Conservation (phyloP, 192 early-diverging fungal species). For the Fimicolochytrium jonesii region DNA sequence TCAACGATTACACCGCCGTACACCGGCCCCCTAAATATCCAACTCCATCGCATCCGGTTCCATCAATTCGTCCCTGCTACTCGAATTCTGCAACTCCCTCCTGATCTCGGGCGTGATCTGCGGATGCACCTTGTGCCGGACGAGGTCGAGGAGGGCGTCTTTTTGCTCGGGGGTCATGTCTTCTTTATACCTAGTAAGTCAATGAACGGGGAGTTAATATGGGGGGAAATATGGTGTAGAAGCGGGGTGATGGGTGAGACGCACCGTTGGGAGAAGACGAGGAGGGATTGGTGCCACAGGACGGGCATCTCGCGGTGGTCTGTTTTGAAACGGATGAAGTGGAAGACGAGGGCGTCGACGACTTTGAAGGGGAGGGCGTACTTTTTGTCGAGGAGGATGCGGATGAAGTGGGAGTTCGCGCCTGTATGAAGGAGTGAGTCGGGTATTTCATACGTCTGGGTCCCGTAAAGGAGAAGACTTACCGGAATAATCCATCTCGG, state of each 20-base stretch:
- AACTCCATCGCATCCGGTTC: conserved; percentile 1
- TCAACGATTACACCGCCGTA: no score
- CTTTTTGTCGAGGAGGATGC: conserved; percentile 95
- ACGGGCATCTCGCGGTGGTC: conserved; percentile 85
- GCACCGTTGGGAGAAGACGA: conserved; percentile 88
- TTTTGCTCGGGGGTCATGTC: conserved; percentile 94
- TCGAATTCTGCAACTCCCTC: conserved; percentile 63
- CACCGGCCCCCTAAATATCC: conserved; percentile 17
- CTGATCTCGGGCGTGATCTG: conserved; percentile 91
- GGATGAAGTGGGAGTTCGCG: conserved; percentile 90
- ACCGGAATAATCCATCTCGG: conserved; percentile 98
- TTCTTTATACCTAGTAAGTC: conserved; percentile 74
- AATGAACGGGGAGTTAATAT: no score
- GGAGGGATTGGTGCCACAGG: conserved; percentile 93
- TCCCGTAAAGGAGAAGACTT: neutral
- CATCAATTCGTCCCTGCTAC: conserved; percentile 19
- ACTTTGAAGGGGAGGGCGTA: conserved; percentile 97
- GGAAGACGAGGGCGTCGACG: conserved; percentile 91
- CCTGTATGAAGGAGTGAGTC: conserved; percentile 31
- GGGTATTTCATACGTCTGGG: neutral
- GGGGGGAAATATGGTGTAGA: no score
- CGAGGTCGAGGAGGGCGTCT: conserved; percentile 77
- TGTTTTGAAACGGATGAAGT: conserved; percentile 84
- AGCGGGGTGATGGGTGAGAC: neutral
- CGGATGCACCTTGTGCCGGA: conserved; percentile 74